A percentile compares a stretch with the other conserved stretches of the same genome.
These are phyloP conservation scores for Diaporthe australafricana DNA, from an alignment of 2,329 filamentous ascomycete genomes.

Conservation along the genomic window DNA sequence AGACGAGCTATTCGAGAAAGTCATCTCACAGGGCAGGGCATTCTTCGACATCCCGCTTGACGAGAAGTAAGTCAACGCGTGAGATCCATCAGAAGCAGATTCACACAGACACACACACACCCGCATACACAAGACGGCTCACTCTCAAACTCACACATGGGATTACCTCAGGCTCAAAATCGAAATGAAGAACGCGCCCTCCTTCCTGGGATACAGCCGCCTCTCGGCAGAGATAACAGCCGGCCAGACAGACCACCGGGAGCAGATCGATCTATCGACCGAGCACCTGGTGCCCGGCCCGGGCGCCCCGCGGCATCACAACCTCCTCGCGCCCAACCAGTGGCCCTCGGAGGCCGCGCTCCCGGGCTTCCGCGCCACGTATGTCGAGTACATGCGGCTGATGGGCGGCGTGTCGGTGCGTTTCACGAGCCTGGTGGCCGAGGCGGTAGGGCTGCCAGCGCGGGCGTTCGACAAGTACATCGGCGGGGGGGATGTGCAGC, in stretches of 20 bases:
- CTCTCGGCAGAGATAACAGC: slow-evolving; percentile 79
- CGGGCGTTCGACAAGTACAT: slow-evolving; percentile 84
- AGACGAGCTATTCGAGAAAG: slow-evolving; percentile 71
- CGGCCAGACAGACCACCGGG: slow-evolving; percentile 80
- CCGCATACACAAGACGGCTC: background rate
- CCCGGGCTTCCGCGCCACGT: slow-evolving; percentile 75
- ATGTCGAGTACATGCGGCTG: slow-evolving; percentile 78
- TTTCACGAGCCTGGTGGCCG: slow-evolving; percentile 85
- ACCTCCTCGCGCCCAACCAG: slow-evolving; percentile 82
- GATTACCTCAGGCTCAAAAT: slow-evolving; percentile 64
- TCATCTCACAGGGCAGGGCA: slow-evolving; percentile 74
- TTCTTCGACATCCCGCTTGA: slow-evolving; percentile 83
- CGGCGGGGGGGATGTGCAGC: slow-evolving; percentile 75
- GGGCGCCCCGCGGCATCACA: slow-evolving; percentile 76
- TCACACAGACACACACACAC: background rate
- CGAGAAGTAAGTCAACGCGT: slow-evolving; percentile 68
- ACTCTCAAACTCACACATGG: background rate
- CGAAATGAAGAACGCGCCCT: slow-evolving; percentile 80
- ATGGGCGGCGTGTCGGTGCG: slow-evolving; percentile 79
- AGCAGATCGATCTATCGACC: slow-evolving; percentile 89
- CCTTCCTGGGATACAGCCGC: slow-evolving; percentile 77
- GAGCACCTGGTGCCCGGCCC: slow-evolving; percentile 75
- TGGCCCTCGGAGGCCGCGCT: slow-evolving; percentile 77
- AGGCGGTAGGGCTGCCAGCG: slow-evolving; percentile 79
- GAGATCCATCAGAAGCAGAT: background rate